Percentiles rank a stretch among this genome's conserved stretches.
Evolutionary conservation across 2,329 filamentous ascomycete genomes (phyloP).

Genomic region (Colletotrichum phormii): DNA sequence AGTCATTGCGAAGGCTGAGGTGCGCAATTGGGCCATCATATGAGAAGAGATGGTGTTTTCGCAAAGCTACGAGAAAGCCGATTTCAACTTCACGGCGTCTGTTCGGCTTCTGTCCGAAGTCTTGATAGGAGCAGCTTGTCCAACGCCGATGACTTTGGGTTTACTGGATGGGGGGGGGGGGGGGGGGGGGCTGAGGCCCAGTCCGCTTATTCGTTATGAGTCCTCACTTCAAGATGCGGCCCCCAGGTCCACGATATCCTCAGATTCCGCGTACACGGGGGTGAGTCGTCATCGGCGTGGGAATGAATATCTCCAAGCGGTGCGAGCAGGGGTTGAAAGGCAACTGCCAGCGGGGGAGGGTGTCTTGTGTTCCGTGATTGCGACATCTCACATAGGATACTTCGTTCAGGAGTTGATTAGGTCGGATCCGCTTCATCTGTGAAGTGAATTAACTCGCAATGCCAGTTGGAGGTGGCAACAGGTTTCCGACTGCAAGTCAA

Average conservation of each 20-base stretch:
- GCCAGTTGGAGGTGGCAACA: background rate
- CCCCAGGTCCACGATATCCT: conserved; percentile 24
- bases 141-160: background rate
- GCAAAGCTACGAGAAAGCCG: background rate
- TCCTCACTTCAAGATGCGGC: background rate
- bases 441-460: background rate
- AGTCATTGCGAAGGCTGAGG: conserved; percentile 8
- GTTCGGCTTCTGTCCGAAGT: conserved; percentile 14
- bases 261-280: conserved; percentile 13
- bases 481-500: background rate
- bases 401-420: background rate
- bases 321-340: conserved; percentile 2
- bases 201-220: background rate
- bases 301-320: conserved; percentile 7
- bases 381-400: background rate
- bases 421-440: background rate
- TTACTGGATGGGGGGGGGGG: background rate
- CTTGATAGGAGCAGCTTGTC: conserved; percentile 6
- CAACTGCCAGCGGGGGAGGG: conserved; percentile 9
- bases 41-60: background rate
- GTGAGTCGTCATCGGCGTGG: conserved; percentile 2
- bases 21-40: background rate
- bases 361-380: background rate
- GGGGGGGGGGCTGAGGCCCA: conserved; percentile 14
- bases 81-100: conserved; percentile 6